Percentiles rank a stretch among this genome's conserved stretches.
Conservation (phyloP, 1,284 basidiomycete genomes). For the Puccinia hordei region DNA sequence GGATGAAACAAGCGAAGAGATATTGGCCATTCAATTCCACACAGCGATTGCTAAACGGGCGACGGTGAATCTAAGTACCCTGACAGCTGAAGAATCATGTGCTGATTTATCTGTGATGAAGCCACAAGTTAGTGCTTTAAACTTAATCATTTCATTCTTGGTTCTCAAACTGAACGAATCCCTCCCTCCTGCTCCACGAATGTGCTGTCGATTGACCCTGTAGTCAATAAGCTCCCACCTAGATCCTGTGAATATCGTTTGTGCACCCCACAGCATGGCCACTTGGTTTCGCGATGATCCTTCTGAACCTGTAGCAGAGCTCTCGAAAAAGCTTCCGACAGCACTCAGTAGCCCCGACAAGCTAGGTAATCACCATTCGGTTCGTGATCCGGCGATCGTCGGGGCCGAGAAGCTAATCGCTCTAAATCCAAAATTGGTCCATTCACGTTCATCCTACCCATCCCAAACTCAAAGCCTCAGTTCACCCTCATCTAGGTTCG, state of each 20-base stretch:
- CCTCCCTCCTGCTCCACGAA: not conserved
- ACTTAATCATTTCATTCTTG: not conserved
- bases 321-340: not conserved
- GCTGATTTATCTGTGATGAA: slow-evolving; percentile 48
- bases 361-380: slow-evolving; percentile 8
- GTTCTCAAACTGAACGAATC: slow-evolving; percentile 5
- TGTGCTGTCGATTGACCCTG: too few species aligned
- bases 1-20: slow-evolving; percentile 40
- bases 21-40: slow-evolving; percentile 38
- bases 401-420: slow-evolving; percentile 29
- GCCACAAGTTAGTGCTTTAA: slow-evolving; percentile 43
- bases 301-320: slow-evolving; percentile 2
- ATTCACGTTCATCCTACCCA: slow-evolving; percentile 8
- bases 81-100: slow-evolving; percentile 45
- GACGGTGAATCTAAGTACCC: slow-evolving; percentile 37
- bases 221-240: slow-evolving; percentile 26
- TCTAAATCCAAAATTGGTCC: not conserved
- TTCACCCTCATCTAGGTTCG: slow-evolving; percentile 26
- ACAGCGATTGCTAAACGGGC: slow-evolving; percentile 42
- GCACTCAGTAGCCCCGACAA: not conserved
- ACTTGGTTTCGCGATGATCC: slow-evolving; percentile 18
- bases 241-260: slow-evolving; percentile 42
- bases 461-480: slow-evolving; percentile 1
- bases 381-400: slow-evolving; percentile 9
- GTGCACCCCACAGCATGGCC: slow-evolving; percentile 3